Conservation (phyloP, 495 filamentous ascomycete genomes). For the Aeminium ludgeri region DNA sequence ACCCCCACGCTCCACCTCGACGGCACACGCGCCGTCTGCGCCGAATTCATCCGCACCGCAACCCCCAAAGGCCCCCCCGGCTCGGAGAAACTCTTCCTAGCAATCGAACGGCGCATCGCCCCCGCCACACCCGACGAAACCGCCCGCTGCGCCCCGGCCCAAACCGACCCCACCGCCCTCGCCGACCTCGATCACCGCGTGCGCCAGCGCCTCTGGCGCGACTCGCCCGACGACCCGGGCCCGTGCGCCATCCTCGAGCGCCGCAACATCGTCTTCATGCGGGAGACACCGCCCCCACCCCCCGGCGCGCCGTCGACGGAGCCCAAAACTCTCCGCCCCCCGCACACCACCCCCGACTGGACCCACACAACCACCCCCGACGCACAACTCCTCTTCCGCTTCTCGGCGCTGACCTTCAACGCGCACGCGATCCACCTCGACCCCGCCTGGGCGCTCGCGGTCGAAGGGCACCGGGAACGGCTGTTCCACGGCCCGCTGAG, state of each 20-base stretch:
- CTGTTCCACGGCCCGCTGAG: conserved; percentile 78
- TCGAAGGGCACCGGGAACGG: conserved; percentile 57
- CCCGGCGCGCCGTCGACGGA: conserved; percentile 7
- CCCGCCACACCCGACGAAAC: conserved; percentile 14
- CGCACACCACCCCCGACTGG: conserved; percentile 36
- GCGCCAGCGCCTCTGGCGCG: conserved; percentile 29
- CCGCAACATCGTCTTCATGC: conserved; percentile 47
- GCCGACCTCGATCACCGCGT: conserved; percentile 21
- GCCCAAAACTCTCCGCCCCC: conserved; percentile 15
- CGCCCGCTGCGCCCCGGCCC: conserved; percentile 23
- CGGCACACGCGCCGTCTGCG: conserved; percentile 36
- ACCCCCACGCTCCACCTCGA: conserved; percentile 26
- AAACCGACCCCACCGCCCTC: conserved; percentile 17
- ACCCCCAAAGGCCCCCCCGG: conserved; percentile 36
- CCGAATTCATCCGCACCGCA: conserved; percentile 49
- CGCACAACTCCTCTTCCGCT: conserved; percentile 58
- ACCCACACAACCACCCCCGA: conserved; percentile 45
- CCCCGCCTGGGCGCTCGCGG: conserved; percentile 43
- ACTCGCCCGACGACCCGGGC: conserved; percentile 26
- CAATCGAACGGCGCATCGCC: conserved; percentile 36
- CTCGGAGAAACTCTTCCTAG: conserved; percentile 43
- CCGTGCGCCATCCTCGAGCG: conserved; percentile 33
- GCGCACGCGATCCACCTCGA: conserved; percentile 79
- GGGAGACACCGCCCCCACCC: conserved; percentile 21
- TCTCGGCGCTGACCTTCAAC: conserved; percentile 71